Percentiles rank a stretch among this genome's conserved stretches.
These are phyloP conservation scores for Plectosphaerella sp. DNA, from an alignment of 2,329 filamentous ascomycete genomes.

Conservation along the genomic window DNA sequence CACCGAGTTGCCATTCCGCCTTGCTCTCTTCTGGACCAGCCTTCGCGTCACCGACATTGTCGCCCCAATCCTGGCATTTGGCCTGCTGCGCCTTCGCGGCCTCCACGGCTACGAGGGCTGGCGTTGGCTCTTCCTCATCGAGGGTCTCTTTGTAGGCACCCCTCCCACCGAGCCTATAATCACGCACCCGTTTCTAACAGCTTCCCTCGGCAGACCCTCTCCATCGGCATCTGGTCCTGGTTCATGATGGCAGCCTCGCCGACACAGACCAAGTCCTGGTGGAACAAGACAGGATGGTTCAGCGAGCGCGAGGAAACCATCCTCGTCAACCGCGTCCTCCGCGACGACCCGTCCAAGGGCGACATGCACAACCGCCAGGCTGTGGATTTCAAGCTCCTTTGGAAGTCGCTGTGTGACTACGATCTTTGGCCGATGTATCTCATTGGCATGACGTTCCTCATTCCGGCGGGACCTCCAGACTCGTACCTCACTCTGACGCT, in stretches of 20 bases:
- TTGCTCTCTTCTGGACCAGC: constrained; percentile 19
- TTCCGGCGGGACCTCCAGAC: constrained; percentile 16
- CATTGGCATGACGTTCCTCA: constrained; percentile 25
- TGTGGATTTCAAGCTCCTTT: constrained; percentile 39
- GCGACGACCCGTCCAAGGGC: constrained; percentile 23
- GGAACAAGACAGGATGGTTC: constrained; percentile 54
- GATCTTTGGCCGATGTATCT: constrained; percentile 52
- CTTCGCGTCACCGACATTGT: constrained; percentile 34
- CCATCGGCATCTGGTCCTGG: constrained; percentile 31
- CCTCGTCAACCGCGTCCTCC: constrained; percentile 52
- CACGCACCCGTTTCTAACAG: too few species aligned
- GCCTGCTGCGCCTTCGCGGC: constrained; percentile 51
- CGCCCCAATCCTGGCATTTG: constrained; percentile 51
- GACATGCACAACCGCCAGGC: constrained; percentile 51
- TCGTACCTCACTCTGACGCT: constrained; percentile 47
- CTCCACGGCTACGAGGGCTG: constrained; percentile 48
- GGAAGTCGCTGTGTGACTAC: constrained; percentile 43
- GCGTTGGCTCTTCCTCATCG: constrained; percentile 49
- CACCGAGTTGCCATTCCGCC: constrained; percentile 24
- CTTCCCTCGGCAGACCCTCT: not conserved
- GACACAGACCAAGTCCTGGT: constrained; percentile 50
- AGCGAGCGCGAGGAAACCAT: constrained; percentile 56
- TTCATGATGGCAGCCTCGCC: constrained; percentile 51
- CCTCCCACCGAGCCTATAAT: constrained; percentile 14
- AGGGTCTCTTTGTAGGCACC: constrained; percentile 17